Conservation (phyloP, 2,329 filamentous ascomycete species). For the Scorias spongiosa region DNA sequence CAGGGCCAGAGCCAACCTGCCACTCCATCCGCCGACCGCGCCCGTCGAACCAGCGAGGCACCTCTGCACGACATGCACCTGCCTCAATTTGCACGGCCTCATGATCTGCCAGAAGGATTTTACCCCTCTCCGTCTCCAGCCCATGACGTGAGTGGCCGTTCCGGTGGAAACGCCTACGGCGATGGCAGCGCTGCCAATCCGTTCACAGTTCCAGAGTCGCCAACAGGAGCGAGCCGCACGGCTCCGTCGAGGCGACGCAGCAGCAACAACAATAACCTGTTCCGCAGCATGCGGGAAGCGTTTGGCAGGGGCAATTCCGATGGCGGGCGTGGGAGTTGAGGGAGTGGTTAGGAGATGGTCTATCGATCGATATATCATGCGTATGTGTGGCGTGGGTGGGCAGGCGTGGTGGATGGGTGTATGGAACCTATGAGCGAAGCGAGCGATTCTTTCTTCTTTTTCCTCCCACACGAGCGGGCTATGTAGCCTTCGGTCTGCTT, state of each 20-base stretch:
- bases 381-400: too few species aligned
- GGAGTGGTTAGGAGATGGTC: too few species aligned
- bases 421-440: too few species aligned
- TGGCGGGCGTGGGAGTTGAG: neutral
- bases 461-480: too few species aligned
- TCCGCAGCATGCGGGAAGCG: neutral
- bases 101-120: constrained; percentile 9
- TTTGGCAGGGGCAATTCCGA: neutral
- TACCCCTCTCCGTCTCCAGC: constrained; percentile 6
- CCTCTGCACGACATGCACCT: constrained; percentile 17
- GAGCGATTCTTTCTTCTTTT: too few species aligned
- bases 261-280: neutral
- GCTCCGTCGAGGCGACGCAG: neutral
- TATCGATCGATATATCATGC: too few species aligned
- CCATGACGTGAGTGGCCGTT: too few species aligned
- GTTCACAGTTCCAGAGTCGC: constrained; percentile 8
- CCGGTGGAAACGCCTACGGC: too few species aligned
- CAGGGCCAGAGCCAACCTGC: neutral
- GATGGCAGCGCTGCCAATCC: constrained; percentile 8
- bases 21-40: constrained; percentile 2
- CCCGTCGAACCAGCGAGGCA: constrained; percentile 13
- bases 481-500: too few species aligned
- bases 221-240: neutral
- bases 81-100: constrained; percentile 9
- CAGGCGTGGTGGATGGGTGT: too few species aligned